Conservation (phyloP, 2,329 filamentous ascomycete species). For the Beauveria varroae region DNA sequence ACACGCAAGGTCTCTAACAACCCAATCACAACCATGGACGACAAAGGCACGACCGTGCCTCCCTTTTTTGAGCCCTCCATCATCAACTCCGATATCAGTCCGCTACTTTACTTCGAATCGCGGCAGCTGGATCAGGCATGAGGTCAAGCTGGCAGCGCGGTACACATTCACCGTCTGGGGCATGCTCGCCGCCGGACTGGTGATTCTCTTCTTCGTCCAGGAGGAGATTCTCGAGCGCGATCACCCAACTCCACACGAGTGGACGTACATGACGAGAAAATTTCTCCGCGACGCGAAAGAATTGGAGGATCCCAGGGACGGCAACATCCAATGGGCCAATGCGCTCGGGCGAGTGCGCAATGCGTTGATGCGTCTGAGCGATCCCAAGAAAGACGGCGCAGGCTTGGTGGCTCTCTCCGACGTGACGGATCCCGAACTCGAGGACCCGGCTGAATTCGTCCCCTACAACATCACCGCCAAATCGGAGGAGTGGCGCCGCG, state of each 20-base stretch:
- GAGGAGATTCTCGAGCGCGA: constrained; percentile 69
- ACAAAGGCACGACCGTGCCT: constrained; percentile 27
- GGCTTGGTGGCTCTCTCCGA: constrained; percentile 48
- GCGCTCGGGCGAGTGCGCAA: constrained; percentile 53
- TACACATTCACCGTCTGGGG: constrained; percentile 61
- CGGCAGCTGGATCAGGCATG: constrained; percentile 61
- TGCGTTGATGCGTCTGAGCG: constrained; percentile 60
- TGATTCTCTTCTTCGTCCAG: constrained; percentile 58
- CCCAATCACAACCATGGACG: constrained; percentile 22
- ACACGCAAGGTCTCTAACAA: constrained; percentile 21
- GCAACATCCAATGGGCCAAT: constrained; percentile 57
- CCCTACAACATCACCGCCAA: constrained; percentile 65
- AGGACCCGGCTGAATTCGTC: constrained; percentile 59
- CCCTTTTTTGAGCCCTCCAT: constrained; percentile 43
- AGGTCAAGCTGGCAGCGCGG: constrained; percentile 62
- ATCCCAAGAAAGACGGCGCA: constrained; percentile 59
- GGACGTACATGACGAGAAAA: constrained; percentile 64
- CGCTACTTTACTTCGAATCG: constrained; percentile 76
- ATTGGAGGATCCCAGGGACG: constrained; percentile 46
- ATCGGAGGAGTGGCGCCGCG: constrained; percentile 75
- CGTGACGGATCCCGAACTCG: constrained; percentile 57
- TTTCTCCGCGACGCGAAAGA: constrained; percentile 57
- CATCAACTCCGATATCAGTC: constrained; percentile 46
- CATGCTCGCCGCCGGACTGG: constrained; percentile 49
- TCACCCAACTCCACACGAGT: constrained; percentile 77